Evolutionary conservation across 2,329 filamentous ascomycete species (phyloP), one percentile per base, ranked within the genome.

Genomic region (Phoma sp.): DNA sequence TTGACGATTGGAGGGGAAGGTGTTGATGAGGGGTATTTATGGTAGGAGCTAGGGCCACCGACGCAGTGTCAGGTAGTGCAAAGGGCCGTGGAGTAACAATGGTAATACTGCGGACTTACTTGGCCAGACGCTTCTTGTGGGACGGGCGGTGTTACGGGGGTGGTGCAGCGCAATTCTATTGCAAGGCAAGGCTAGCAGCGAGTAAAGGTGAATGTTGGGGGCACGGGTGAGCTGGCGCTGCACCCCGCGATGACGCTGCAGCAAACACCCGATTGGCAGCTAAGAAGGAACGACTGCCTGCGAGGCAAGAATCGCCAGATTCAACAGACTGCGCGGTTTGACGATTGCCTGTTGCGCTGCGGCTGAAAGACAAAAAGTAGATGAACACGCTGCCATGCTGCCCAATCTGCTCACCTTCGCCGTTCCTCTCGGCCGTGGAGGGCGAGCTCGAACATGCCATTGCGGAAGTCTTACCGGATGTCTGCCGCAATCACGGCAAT

Each of bases 161-260:
- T 42, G 34, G 37, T 45, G 39, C 53, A 56, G 56, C 55, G 57
- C 59, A 61, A 58, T 59, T 59, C 57, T 54, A 47, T 50, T 38
- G 21, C 43, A 38, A 37, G 38, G 51, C 40, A 48, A 53, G 53
- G 36, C 56, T 49, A 46, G 49, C 47, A 47, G 56, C 57, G 40
- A 60, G 59, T 53, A 53, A 45, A 48, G 53, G 64, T 53, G 58
- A 58, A 60, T 59, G 65, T 65, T 64, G 67, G 56, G 63, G 59
- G 57, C 61, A 59, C 56, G 56, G 38, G 59, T 64, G 60, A 60
- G 67, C 55, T 67, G 67, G 61, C 62, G 50, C 42, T 48, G 49
- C 49, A 62, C 65, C 65, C 64, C 65, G 61, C 67, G 65, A 69
- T 72, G 69, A 73, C 67, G 66, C 62, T 64, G 46, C 47, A 49